phyloP scores from a whole-genome alignment of 2,329 filamentous ascomycete species.

The Botrytis galanthina region DNA sequence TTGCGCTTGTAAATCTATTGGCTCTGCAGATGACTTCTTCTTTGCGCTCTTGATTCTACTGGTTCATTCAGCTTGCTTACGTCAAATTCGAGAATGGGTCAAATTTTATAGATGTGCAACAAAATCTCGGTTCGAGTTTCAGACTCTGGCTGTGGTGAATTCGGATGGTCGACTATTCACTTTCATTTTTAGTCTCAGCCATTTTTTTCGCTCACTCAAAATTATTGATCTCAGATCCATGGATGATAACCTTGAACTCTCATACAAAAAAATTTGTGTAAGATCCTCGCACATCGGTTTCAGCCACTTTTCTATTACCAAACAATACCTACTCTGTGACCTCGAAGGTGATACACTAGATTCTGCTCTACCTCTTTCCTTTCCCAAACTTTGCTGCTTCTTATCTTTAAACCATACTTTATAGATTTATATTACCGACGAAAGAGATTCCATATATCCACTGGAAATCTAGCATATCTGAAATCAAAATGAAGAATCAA shows the following conservation, averaged over 20 bases:
- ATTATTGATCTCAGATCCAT: not conserved
- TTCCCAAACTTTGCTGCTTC: not conserved
- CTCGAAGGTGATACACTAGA: too few species aligned
- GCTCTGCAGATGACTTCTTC: not conserved
- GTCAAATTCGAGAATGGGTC: conserved; percentile 1
- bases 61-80: not conserved
- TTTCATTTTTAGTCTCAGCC: not conserved
- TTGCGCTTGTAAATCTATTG: not conserved
- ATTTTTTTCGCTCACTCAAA: not conserved
- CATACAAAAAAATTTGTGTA: not conserved
- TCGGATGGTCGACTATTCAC: not conserved
- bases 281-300: too few species aligned
- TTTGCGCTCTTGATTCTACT: not conserved
- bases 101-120: not conserved
- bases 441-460: not conserved
- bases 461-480: not conserved
- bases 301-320: not conserved
- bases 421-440: accelerated
- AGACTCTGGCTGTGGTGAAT: not conserved
- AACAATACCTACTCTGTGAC: too few species aligned
- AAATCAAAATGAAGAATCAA: not conserved
- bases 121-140: not conserved
- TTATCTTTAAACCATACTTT: accelerated
- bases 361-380: not conserved
- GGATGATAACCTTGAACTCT: not conserved